Conservation (phyloP, 768 basidiomycete genomes). For the Lactarius vividus region DNA sequence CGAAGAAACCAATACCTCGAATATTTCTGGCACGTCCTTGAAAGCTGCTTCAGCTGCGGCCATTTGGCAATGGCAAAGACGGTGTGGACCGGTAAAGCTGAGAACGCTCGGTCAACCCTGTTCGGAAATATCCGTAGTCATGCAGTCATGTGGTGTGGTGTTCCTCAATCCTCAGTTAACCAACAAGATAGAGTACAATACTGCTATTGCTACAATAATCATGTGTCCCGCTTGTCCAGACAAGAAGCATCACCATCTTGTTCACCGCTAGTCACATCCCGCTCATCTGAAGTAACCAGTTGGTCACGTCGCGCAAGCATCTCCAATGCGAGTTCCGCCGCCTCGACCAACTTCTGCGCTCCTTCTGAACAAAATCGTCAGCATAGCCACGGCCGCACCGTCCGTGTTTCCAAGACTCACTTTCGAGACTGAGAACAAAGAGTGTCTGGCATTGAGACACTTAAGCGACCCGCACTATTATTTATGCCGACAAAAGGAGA, state of each 20-base stretch:
- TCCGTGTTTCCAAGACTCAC: constrained; percentile 33
- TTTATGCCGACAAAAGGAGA: background rate
- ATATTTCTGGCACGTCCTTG: constrained; percentile 95
- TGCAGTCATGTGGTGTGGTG: no score
- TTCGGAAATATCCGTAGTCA: constrained; percentile 10
- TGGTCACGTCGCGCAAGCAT: constrained; percentile 36
- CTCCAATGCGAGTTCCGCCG: constrained; percentile 37
- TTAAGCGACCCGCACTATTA: background rate
- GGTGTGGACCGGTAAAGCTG: background rate
- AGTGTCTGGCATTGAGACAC: constrained; percentile 35
- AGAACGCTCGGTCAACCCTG: constrained; percentile 20
- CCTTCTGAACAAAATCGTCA: constrained; percentile 32
- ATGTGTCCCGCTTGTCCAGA: no score
- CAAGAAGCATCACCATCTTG: background rate
- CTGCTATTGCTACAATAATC: no score
- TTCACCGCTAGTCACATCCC: background rate
- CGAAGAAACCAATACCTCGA: constrained; percentile 63
- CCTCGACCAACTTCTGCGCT: constrained; percentile 34
- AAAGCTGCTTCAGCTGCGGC: constrained; percentile 65
- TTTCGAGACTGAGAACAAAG: constrained; percentile 46
- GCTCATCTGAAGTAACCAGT: constrained; percentile 13
- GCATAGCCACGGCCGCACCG: background rate
- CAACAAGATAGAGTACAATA: background rate
- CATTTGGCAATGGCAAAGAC: constrained; percentile 8
- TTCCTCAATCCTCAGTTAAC: no score